phyloP scores from a whole-genome alignment of 176 grass and related monocot species.

The Secale cereale region DNA sequence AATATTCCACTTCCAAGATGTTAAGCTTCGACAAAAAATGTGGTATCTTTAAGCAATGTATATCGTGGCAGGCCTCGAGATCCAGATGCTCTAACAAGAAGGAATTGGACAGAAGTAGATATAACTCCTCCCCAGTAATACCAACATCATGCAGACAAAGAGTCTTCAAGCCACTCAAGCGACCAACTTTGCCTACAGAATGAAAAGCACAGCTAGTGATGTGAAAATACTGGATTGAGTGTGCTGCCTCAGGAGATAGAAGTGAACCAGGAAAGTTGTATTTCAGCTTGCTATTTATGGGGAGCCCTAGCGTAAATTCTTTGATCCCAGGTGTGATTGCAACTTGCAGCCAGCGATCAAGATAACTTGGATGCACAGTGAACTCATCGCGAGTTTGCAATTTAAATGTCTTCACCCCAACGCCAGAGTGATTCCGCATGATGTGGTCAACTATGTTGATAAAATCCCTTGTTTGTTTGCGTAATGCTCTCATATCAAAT shows the following conservation, averaged over 20 bases:
- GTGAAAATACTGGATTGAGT: constrained; percentile 14
- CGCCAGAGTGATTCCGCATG: neutral
- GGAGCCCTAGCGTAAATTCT: neutral
- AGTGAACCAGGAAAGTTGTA: constrained; percentile 16
- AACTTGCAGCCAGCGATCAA: constrained; percentile 17
- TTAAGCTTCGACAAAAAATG: neutral
- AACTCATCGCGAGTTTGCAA: neutral
- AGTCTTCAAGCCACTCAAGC: constrained; percentile 15
- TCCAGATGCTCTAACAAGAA: neutral
- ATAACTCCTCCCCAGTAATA: constrained; percentile 15
- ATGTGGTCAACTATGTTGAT: constrained; percentile 21
- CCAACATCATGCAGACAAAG: neutral
- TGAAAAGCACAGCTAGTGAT: neutral
- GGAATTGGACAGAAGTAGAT: constrained; percentile 18
- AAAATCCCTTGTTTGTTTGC: constrained; percentile 10
- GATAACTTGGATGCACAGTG: neutral
- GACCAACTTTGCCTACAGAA: neutral
- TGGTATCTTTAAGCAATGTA: constrained; percentile 8
- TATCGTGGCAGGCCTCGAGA: neutral
- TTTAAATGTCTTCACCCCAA: constrained; percentile 10
- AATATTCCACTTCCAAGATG: neutral
- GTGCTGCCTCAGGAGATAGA: neutral
- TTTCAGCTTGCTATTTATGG: neutral
- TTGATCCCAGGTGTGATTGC: neutral
- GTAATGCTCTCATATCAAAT: neutral